A percentile compares a stretch with the other conserved stretches of the same genome.
These are phyloP conservation scores for Prunus mume DNA, from an alignment of 306 rosid species.

Conservation along the genomic window DNA sequence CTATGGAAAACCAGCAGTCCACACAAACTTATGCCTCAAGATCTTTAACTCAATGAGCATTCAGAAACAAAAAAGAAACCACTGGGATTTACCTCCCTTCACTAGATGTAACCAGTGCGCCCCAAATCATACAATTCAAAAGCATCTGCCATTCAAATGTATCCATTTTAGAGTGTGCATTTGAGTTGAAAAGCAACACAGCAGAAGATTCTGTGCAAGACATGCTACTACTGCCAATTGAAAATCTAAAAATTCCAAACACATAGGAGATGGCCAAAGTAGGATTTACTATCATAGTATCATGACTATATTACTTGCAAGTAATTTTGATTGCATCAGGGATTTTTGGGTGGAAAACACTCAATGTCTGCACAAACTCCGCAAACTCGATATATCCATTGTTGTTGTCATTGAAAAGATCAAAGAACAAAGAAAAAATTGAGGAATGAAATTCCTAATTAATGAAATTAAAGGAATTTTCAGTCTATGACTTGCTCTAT, in stretches of 20 bases:
- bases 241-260: not conserved
- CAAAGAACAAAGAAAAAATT: conserved; percentile 24
- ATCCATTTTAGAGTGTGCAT: not conserved
- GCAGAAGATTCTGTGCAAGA: not conserved
- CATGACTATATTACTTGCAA: conserved; percentile 31
- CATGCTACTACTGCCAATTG: not conserved
- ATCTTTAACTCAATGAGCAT: not conserved
- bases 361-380: conserved; percentile 55
- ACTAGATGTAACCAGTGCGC: conserved; percentile 51
- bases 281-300: not conserved
- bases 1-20: no score
- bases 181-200: not conserved
- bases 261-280: not conserved
- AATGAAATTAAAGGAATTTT: no score
- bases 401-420: conserved; percentile 50
- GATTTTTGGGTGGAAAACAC: conserved; percentile 55
- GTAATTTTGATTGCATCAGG: conserved; percentile 42
- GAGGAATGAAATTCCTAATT: not conserved
- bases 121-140: conserved; percentile 55
- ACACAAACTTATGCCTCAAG: not conserved
- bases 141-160: conserved; percentile 41
- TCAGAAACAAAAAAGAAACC: not conserved
- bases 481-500: no score
- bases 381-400: conserved; percentile 55
- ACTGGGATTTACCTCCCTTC: conserved; percentile 32